phyloP scores from a whole-genome alignment of 306 rosid species.

The Casuarina glauca region DNA sequence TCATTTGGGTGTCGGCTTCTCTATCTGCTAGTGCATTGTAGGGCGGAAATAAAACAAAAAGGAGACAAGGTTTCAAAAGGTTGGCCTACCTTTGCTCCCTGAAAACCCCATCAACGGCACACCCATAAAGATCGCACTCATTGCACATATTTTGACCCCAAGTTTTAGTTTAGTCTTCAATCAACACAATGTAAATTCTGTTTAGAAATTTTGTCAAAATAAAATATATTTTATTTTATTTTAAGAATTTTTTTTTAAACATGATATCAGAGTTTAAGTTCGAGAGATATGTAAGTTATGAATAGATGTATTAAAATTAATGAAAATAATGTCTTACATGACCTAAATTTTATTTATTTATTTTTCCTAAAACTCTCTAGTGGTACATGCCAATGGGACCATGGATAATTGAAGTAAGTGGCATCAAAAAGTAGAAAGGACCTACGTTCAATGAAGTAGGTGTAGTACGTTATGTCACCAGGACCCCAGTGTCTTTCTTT shows the following conservation, averaged over 20 bases:
- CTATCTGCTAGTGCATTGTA: not conserved
- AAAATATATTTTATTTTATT: too few relatives aligned
- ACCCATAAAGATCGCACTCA: not conserved
- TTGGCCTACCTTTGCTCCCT: not conserved
- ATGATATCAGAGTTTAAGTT: too few relatives aligned
- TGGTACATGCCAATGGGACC: not conserved
- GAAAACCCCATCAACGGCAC: not conserved
- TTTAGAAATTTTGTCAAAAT: too few relatives aligned
- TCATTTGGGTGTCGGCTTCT: not conserved
- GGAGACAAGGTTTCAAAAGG: not conserved
- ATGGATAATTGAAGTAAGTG: not conserved
- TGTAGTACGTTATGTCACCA: slow-evolving; percentile 13
- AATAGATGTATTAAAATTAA: too few relatives aligned
- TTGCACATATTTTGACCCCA: not conserved
- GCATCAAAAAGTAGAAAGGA: not conserved
- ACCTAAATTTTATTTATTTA: too few relatives aligned
- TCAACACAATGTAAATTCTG: not conserved
- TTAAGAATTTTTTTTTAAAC: too few relatives aligned
- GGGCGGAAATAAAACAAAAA: not conserved
- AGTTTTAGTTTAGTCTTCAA: not conserved
- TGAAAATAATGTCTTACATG: too few relatives aligned
- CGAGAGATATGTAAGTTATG: too few relatives aligned
- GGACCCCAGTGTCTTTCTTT: slow-evolving; percentile 8
- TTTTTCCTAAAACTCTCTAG: too few relatives aligned
- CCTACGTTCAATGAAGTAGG: not conserved